These are phyloP conservation scores for Mucuna pruriens DNA, from an alignment of 306 rosid species.

Conservation along the genomic window DNA sequence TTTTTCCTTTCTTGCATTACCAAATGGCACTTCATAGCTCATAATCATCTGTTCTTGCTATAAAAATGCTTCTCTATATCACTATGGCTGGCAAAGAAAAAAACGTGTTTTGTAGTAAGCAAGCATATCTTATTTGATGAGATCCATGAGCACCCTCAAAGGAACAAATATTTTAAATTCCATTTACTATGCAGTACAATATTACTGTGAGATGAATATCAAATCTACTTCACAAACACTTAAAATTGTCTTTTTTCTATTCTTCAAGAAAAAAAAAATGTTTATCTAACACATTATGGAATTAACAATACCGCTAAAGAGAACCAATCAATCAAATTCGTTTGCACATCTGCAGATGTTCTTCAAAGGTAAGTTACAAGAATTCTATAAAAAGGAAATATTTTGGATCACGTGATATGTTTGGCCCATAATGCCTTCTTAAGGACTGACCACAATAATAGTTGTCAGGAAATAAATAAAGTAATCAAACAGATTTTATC, in stretches of 20 bases:
- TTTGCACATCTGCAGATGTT: not conserved
- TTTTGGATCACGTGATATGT: not conserved
- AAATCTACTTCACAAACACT: not conserved
- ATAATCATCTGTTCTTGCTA: conserved; percentile 4
- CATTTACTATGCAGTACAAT: not conserved
- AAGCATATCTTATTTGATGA: not conserved
- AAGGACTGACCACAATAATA: not conserved
- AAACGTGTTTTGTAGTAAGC: not conserved
- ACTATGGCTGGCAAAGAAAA: not conserved
- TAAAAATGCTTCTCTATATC: not conserved
- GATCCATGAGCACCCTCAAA: not conserved
- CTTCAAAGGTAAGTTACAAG: not conserved
- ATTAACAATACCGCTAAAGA: not conserved
- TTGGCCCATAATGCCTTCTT: not conserved
- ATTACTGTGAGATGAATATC: not conserved
- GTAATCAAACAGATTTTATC: not conserved
- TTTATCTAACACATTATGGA: not conserved
- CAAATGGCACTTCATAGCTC: conserved; percentile 14
- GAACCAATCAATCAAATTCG: not conserved
- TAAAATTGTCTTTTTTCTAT: not conserved
- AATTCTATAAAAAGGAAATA: not conserved
- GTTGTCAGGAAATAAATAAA: not conserved
- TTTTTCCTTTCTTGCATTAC: not conserved
- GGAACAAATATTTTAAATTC: conserved; percentile 1
- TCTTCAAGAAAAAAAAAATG: not conserved